phyloP scores from a whole-genome alignment of 805 yeast species.

The Pichia cabralensis region DNA sequence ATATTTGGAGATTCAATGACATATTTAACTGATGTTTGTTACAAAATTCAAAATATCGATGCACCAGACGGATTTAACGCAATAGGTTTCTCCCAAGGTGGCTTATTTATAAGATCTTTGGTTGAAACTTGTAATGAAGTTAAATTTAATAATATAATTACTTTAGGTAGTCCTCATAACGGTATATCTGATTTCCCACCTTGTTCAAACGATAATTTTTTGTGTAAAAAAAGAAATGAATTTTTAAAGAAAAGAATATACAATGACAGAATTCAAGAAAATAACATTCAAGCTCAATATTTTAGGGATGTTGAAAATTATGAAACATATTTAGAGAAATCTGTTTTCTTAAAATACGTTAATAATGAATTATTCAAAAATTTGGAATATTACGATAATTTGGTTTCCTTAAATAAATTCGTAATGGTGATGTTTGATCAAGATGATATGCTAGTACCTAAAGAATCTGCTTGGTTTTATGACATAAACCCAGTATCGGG shows the following conservation, averaged over 20 bases:
- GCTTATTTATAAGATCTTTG: slow-evolving; percentile 62
- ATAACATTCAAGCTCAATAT: slow-evolving; percentile 64
- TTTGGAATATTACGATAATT: slow-evolving; percentile 30
- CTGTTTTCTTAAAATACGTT: slow-evolving; percentile 51
- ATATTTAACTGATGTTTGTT: slow-evolving; percentile 48
- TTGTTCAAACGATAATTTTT: slow-evolving; percentile 36
- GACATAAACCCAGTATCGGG: slow-evolving; percentile 41
- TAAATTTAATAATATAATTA: slow-evolving; percentile 42
- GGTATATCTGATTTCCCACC: slow-evolving; percentile 63
- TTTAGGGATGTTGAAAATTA: slow-evolving; percentile 48
- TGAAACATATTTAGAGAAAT: slow-evolving; percentile 44
- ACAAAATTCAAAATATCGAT: slow-evolving; percentile 32
- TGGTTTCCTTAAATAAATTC: slow-evolving; percentile 37
- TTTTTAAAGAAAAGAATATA: slow-evolving; percentile 53
- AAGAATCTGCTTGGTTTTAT: slow-evolving; percentile 58
- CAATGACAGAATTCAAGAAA: slow-evolving; percentile 42
- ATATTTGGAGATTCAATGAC: slow-evolving; percentile 49
- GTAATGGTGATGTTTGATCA: slow-evolving; percentile 50
- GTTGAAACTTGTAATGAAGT: slow-evolving; percentile 49
- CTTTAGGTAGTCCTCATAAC: slow-evolving; percentile 77
- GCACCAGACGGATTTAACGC: slow-evolving; percentile 48
- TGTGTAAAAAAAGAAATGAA: slow-evolving; percentile 46
- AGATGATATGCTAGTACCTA: slow-evolving; percentile 66
- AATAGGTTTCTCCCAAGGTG: slow-evolving; percentile 79
- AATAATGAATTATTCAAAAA: slow-evolving; percentile 47